Base-by-base conservation (phyloP, 2,329 filamentous ascomycete species). In the Exophiala sideris region DNA sequence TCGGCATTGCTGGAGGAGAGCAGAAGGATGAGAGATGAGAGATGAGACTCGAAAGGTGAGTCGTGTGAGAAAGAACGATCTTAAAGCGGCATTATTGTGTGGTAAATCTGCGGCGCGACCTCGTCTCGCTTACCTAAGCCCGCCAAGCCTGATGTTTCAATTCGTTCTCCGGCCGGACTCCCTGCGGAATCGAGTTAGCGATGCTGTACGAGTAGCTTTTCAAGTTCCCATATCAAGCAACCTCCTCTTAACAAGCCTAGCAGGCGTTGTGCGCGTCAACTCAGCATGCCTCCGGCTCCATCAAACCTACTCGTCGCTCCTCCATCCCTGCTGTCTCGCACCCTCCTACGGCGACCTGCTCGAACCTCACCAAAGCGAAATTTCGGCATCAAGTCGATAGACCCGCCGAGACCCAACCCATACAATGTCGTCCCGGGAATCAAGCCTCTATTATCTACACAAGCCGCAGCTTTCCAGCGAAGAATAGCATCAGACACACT, bases 361-460 rank as follows among this genome's bases (percentile, higher is more conserved):
- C 49, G 38, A 35, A 48, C 44, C 36, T 42, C 56, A 41, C 59
- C 61, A 42, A 66, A 67, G 54, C 71, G 74, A 50, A 62, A 65
- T 35, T 75, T 77, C 59, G 75, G 77, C 58, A 84, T 85, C 66
- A 77, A 77, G 68, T 82, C 82, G n/a, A 76, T 83, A 62, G 77
- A 77, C n/a, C 68, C 68, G 4, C 77, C 76, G 40, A 73, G 73
- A 62, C 66, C 71, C 35, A 76, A 72, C 62, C 79, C 77, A 57
- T 84, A 80, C 72, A 79, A 82, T 65, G 70, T 77, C 66, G 69
- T 74, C 57, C 73, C 75, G 53, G 69, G 71, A 41, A 74, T 81
- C 12, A 48, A 60, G 44, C 68, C 74, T 29, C 76, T 86, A 34
- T 73, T 77, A 52, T 76, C 80, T 53, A 80, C 79, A 8, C 76